Conservation (phyloP, 306 rosid genomes). For the Canavalia gladiata region DNA sequence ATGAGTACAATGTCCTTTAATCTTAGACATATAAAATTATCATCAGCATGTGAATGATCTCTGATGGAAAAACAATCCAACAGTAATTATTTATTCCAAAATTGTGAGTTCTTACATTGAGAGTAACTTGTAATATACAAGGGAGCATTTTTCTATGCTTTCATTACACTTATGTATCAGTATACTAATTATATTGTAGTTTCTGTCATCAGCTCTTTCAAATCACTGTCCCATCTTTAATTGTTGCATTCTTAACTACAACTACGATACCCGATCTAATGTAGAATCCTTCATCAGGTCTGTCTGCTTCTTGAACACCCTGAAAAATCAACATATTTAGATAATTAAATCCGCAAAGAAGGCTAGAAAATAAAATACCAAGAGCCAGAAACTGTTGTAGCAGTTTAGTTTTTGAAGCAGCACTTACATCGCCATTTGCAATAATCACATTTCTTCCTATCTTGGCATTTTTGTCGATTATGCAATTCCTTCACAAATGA, state of each 20-base stretch:
- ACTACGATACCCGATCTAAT: constrained; percentile 76
- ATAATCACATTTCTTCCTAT: constrained; percentile 83
- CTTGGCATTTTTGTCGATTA: constrained; percentile 92
- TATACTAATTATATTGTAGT: constrained; percentile 15
- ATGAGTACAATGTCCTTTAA: constrained; percentile 8
- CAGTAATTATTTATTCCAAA: constrained; percentile 26
- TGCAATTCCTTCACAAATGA: constrained; percentile 71
- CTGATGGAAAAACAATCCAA: constrained; percentile 13
- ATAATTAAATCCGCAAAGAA: neutral
- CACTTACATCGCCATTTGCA: constrained; percentile 75
- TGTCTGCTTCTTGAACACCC: constrained; percentile 91
- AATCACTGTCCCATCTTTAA: constrained; percentile 75
- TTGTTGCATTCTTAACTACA: constrained; percentile 82
- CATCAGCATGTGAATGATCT: neutral
- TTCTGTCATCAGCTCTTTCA: constrained; percentile 41
- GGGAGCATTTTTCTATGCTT: constrained; percentile 20
- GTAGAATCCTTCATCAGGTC: constrained; percentile 73
- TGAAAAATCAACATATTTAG: constrained; percentile 46
- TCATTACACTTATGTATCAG: constrained; percentile 17
- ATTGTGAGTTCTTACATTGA: constrained; percentile 11
- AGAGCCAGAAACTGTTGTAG: neutral
- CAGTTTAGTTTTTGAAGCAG: constrained; percentile 1
- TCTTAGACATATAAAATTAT: neutral
- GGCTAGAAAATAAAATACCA: constrained; percentile 33
- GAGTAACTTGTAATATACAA: constrained; percentile 31